A percentile compares a stretch with the other conserved stretches of the same genome.
phyloP scores from a whole-genome alignment of 1,139 yeast genomes.

The Candida mesenterica region DNA sequence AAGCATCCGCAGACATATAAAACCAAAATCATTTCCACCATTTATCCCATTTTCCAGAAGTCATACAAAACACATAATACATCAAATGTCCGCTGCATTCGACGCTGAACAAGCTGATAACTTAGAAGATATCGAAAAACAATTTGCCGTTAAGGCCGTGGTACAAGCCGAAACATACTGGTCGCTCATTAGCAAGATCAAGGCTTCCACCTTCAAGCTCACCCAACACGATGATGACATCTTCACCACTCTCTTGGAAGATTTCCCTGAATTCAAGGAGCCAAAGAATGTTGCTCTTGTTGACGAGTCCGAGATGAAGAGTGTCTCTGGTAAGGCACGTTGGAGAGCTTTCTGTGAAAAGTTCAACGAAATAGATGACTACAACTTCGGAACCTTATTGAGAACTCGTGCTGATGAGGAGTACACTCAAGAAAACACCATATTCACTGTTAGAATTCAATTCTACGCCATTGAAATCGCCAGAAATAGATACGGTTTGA shows the following conservation, averaged over 20 bases:
- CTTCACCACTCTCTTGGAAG: constrained; percentile 60
- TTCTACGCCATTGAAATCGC: constrained; percentile 93
- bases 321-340: constrained; percentile 71
- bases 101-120: constrained; percentile 59
- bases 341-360: constrained; percentile 89
- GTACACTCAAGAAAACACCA: constrained; percentile 80
- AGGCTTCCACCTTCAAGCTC: constrained; percentile 75
- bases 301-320: constrained; percentile 80
- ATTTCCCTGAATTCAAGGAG: constrained; percentile 81
- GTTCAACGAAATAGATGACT: constrained; percentile 85
- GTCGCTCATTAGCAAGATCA: constrained; percentile 68
- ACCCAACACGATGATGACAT: constrained; percentile 85
- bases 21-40: too few species aligned
- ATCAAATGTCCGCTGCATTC: constrained; percentile 26
- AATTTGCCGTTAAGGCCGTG: constrained; percentile 97
- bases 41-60: background rate
- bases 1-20: too few species aligned
- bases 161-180: constrained; percentile 95
- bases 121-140: constrained; percentile 79
- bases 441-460: constrained; percentile 89
- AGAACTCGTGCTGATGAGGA: constrained; percentile 70
- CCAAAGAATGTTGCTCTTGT: constrained; percentile 56
- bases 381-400: constrained; percentile 90
- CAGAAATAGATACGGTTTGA: constrained; percentile 85
- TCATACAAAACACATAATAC: background rate